These are phyloP conservation scores for Plasmodium chabaudi DNA, from an alignment of 169 alveolate genomes.

Conservation along the genomic window DNA sequence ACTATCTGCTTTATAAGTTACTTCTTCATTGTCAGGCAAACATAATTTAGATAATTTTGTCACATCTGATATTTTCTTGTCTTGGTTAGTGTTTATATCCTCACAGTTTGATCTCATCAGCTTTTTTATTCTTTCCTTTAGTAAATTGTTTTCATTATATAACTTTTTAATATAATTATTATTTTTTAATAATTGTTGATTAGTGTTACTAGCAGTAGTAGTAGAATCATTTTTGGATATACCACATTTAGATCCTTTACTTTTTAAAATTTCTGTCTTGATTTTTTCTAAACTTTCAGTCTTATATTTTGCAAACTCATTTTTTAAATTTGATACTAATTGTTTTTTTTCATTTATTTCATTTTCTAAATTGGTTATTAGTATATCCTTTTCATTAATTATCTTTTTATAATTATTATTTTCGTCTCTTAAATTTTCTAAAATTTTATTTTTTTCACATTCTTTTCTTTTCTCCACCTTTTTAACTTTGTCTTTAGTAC, in stretches of 20 bases:
- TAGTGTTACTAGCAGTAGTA: neutral
- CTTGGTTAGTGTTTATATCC: neutral
- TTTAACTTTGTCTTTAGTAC: neutral
- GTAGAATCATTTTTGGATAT: constrained; percentile 5
- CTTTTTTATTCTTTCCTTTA: constrained; percentile 65
- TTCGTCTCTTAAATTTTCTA: constrained; percentile 28
- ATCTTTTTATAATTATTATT: no score
- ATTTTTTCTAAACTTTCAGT: constrained; percentile 20
- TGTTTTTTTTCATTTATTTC: constrained; percentile 25
- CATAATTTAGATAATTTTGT: neutral
- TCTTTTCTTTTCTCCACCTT: constrained; percentile 11
- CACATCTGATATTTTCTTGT: neutral
- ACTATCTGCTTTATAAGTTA: neutral
- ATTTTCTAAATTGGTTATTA: constrained; percentile 19
- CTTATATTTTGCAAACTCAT: constrained; percentile 40
- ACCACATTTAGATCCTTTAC: constrained; percentile 30
- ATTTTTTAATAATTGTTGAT: constrained; percentile 28
- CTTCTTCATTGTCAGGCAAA: constrained; percentile 7
- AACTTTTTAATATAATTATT: constrained; percentile 53
- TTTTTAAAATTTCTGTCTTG: constrained; percentile 43
- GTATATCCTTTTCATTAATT: constrained; percentile 37
- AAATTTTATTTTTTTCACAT: constrained; percentile 25
- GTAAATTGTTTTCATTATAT: constrained; percentile 63
- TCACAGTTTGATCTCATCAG: constrained; percentile 13
- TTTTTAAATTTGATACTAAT: constrained; percentile 6